These are phyloP conservation scores for Fibroporia radiculosa DNA, from an alignment of 768 basidiomycete genomes.

Conservation along the genomic window DNA sequence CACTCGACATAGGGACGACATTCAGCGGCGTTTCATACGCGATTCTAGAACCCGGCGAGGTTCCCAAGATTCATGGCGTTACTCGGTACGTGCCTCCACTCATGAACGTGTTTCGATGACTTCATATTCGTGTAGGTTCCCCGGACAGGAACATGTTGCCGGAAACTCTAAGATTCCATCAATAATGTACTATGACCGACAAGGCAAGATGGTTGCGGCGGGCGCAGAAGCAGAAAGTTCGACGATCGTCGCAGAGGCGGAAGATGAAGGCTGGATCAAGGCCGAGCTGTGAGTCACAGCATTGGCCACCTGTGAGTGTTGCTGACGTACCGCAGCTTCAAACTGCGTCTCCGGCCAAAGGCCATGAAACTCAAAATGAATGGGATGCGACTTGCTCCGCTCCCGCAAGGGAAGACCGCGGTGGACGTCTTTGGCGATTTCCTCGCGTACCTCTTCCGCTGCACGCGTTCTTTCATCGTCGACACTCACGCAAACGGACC, in stretches of 20 bases:
- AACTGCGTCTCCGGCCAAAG: conserved; percentile 68
- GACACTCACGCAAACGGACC: conserved; percentile 79
- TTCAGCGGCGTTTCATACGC: conserved; percentile 82
- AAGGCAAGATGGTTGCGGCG: conserved; percentile 59
- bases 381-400: conserved; percentile 65
- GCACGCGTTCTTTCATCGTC: conserved; percentile 67
- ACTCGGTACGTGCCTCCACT: conserved; percentile 44
- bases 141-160: conserved; percentile 80
- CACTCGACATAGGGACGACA: conserved; percentile 77
- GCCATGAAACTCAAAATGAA: conserved; percentile 80
- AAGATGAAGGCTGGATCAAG: conserved; percentile 73
- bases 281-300: conserved; percentile 54
- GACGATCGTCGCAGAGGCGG: conserved; percentile 51
- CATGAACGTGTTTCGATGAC: neutral
- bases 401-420: conserved; percentile 60
- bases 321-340: conserved; percentile 44
- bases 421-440: conserved; percentile 78
- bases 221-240: conserved; percentile 71
- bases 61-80: conserved; percentile 75
- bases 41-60: conserved; percentile 72
- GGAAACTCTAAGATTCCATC: conserved; percentile 82
- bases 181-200: conserved; percentile 62
- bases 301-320: neutral
- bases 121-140: conserved; percentile 43
- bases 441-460: conserved; percentile 63